Base-by-base conservation (phyloP, 768 basidiomycete genomes). In the Boletus sp. region DNA sequence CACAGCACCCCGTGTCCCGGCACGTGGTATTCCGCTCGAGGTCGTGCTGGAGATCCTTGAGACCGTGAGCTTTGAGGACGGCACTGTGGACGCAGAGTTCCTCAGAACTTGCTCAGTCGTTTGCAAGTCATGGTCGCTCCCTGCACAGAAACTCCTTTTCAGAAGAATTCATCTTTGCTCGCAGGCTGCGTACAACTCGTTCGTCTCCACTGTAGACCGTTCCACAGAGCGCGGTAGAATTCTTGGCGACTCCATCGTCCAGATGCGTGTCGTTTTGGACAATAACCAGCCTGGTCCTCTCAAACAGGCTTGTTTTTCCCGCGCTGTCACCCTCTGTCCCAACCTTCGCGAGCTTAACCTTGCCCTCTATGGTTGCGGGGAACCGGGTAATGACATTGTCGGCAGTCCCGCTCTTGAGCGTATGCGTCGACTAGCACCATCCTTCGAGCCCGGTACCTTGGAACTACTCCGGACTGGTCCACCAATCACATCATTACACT, bases 121-220 rank as follows among this genome's bases (percentile, higher is more conserved):
- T 23, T 88, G 80, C 76, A 77, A 73, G 66, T 74, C 79, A 25
- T 90, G 88, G 87, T 81, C 85, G 1, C 60, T 70, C n/a, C 72
- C 78, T 29, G 78, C 84, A 0, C 88, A 90, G 68, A 81, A 77
- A 53, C 76, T 87, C 17, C 74, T 89, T 44, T 90, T 88, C 69
- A 74, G 75, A 51, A 71, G 74, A 43, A 80, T 87, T 51, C 72
- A 72, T 30, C 77, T 90, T 42, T 72, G 75, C 47, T 81, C 80
- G 35, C 78, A 81, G 60, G 65, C 71, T 15, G 79, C 82, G 2
- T 84, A 78, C 68, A 71, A 72, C 40, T 73, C 83, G 1, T 87
- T 90, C 69, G 66, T 70, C 42, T 64, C 61, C 17, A 81, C 87
- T 7, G 76, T 83, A 50, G 72, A 80, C 50, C 74, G 72, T 38